Evolutionary conservation across 371 early-diverging fungal species (phyloP).

Genomic region (Syncephalis fuscata): DNA sequence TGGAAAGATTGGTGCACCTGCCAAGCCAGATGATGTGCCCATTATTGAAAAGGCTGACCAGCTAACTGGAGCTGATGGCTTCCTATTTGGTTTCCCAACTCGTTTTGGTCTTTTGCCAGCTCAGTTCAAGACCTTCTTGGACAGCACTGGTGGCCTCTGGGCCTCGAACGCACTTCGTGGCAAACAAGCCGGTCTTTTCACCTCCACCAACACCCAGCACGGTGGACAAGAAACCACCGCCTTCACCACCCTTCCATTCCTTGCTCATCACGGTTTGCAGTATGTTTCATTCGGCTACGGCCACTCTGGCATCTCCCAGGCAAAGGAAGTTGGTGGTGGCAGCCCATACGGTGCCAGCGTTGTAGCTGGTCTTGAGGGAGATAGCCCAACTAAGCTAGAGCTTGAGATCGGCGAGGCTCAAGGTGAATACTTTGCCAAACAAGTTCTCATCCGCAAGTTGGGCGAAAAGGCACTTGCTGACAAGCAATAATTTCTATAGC

Average conservation of each 20-base stretch:
- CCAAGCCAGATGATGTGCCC: constrained; percentile 32
- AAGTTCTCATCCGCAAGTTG: constrained; percentile 9
- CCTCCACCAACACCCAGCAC: constrained; percentile 48
- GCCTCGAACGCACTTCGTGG: constrained; percentile 36
- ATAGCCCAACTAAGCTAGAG: constrained; percentile 21
- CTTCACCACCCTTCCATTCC: constrained; percentile 38
- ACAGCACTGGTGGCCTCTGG: constrained; percentile 64
- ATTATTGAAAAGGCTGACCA: constrained; percentile 24
- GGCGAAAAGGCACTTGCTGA: too few species aligned
- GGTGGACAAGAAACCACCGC: constrained; percentile 75
- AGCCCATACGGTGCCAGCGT: constrained; percentile 32
- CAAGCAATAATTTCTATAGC: too few species aligned
- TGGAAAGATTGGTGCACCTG: constrained; percentile 49
- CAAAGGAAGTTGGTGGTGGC: constrained; percentile 39
- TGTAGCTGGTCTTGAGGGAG: not conserved
- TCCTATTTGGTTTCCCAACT: constrained; percentile 66
- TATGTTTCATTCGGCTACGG: constrained; percentile 60
- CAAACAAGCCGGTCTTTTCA: constrained; percentile 61
- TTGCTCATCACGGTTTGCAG: constrained; percentile 66
- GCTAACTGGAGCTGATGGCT: constrained; percentile 49
- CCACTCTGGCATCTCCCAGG: constrained; percentile 25
- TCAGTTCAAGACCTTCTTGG: constrained; percentile 54
- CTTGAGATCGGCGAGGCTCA: constrained; percentile 39
- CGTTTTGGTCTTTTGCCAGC: constrained; percentile 55
- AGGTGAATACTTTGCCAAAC: constrained; percentile 42